A percentile compares a stretch with the other conserved stretches of the same genome.
Conservation (phyloP, 345 rosid genomes). For the Eucalyptus albens region DNA sequence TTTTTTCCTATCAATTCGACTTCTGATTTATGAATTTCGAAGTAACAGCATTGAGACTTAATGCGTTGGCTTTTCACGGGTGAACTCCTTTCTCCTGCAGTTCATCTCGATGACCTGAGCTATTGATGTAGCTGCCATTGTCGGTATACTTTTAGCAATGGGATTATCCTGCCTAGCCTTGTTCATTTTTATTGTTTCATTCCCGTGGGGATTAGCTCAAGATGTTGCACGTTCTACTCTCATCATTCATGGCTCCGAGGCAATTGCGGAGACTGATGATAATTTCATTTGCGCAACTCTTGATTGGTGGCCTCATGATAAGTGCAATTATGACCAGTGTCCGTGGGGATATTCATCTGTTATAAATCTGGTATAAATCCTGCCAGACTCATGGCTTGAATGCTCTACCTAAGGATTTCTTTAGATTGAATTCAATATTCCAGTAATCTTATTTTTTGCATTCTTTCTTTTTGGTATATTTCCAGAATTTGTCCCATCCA, state of each 20-base stretch:
- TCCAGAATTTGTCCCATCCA: constrained; percentile 79
- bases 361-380: constrained; percentile 49
- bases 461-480: background rate
- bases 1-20: background rate
- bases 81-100: background rate
- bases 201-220: constrained; percentile 34
- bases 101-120: background rate
- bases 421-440: background rate
- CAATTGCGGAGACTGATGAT: constrained; percentile 55
- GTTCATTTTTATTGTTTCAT: constrained; percentile 19
- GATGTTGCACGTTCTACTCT: constrained; percentile 28
- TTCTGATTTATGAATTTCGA: background rate
- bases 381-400: background rate
- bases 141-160: constrained; percentile 17
- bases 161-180: constrained; percentile 11
- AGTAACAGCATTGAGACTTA: background rate
- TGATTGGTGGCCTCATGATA: constrained; percentile 99
- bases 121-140: background rate
- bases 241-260: constrained; percentile 35
- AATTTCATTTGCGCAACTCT: constrained; percentile 83
- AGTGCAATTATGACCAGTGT: constrained; percentile 83
- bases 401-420: background rate
- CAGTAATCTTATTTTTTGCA: background rate
- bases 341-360: constrained; percentile 90
- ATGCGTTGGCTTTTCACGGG: background rate